A percentile compares a stretch with the other conserved stretches of the same genome.
Evolutionary conservation across 2,329 filamentous ascomycete species (phyloP).

Genomic region (Fragosphaeria purpurea): DNA sequence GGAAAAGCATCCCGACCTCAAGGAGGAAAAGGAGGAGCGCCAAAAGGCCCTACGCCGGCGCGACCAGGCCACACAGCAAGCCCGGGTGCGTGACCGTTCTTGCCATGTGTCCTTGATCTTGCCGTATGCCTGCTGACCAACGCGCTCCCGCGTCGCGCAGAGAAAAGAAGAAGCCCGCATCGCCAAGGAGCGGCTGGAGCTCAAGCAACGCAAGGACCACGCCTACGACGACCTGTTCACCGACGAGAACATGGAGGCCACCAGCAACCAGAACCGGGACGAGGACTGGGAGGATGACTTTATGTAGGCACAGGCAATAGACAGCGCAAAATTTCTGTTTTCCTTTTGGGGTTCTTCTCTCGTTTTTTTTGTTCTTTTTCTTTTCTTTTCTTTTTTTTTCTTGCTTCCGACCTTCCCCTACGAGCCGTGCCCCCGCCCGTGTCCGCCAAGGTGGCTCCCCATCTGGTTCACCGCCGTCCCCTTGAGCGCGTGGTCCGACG

Average conservation of each 20-base stretch:
- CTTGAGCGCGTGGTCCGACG: slow-evolving; percentile 68
- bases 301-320: slow-evolving; percentile 46
- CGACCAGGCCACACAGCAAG: slow-evolving; percentile 54
- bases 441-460: slow-evolving; percentile 43
- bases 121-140: not conserved
- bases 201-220: slow-evolving; percentile 95
- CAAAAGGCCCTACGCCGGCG: slow-evolving; percentile 60
- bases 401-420: not conserved
- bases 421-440: too few relatives aligned
- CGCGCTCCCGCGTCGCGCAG: slow-evolving; percentile 35
- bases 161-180: slow-evolving; percentile 66
- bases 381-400: not conserved
- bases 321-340: too few relatives aligned
- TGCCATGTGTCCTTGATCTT: too few relatives aligned
- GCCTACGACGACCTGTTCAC: slow-evolving; percentile 89
- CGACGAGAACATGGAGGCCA: slow-evolving; percentile 65
- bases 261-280: slow-evolving; percentile 77
- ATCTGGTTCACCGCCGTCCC: slow-evolving; percentile 44
- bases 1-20: slow-evolving; percentile 77
- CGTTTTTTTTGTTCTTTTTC: not conserved
- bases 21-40: slow-evolving; percentile 70
- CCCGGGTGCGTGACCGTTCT: slow-evolving; percentile 43
- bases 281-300: slow-evolving; percentile 84
- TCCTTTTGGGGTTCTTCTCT: not conserved
- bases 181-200: slow-evolving; percentile 71